Base-by-base conservation (phyloP, 2,329 filamentous ascomycete genomes). In the Torrubiella hemipterigena region DNA sequence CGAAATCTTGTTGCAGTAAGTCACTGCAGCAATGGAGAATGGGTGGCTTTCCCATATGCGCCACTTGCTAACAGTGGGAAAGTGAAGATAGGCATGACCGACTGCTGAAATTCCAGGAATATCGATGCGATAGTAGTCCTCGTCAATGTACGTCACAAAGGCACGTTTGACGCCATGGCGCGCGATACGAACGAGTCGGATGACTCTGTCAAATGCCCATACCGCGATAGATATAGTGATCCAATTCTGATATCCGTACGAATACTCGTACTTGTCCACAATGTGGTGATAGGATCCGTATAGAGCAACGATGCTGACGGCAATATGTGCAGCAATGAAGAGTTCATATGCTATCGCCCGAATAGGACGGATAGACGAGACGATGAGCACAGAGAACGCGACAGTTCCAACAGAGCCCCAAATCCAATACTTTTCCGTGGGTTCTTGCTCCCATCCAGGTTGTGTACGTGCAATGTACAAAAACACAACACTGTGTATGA, bases 211-310 rank as follows among this genome's bases (percentile, higher is more conserved):
- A 16, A 46, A 45, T 1, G 35, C 44, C 51, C 50, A 54, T 4
- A 54, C 26, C 2, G 36, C 42, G 10, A 49, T 44, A 5, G 49
- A 34, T 9, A 48, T 38, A 12, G 44, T 46, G 4, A 54, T 27
- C 44, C 46, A 54, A 12, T 45, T 41, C 21, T 54, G 62, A 31
- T 67, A 61, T 1, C 63, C 64, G 45, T 56, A 62, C 5, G 50
- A 42, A 21, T 51, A 45, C 1, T 41, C 30, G 37, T 57, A 63
- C 0, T 49, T 41, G 7, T 46, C 33, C 5, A 45, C 36, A 28
- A 65, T 54, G 32, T 68, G 63, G 25, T 56, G 58, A 46, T 54
- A 66, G 21, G 51, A 53, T 3, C 55, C 62, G 2, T 59, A 52
- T 3, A 69, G 29, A 7, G 54, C 43, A 2, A 67, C 32, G 4